These are phyloP conservation scores for Kodamaea neixiangensis DNA, from an alignment of 805 yeast genomes.

Conservation along the genomic window DNA sequence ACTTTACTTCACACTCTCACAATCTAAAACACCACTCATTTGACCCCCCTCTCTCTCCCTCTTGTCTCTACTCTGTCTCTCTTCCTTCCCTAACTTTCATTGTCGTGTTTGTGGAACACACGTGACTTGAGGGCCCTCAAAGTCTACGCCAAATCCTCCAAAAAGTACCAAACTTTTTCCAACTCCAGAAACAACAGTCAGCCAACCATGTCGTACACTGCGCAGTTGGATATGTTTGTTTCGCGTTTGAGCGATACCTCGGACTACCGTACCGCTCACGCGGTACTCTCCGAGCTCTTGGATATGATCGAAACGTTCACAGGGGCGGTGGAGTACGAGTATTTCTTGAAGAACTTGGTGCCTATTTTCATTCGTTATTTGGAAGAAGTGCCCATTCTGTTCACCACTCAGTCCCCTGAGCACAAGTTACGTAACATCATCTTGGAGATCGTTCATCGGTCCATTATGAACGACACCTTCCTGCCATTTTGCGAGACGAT, in stretches of 20 bases:
- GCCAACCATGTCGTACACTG: slow-evolving; percentile 46
- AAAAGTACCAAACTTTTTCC: neutral
- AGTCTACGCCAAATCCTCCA: neutral
- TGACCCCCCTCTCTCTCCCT: too few relatives aligned
- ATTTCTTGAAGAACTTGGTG: slow-evolving; percentile 65
- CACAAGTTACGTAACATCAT: slow-evolving; percentile 76
- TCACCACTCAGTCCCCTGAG: slow-evolving; percentile 64
- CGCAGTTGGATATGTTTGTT: slow-evolving; percentile 70
- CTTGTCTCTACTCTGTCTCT: too few relatives aligned
- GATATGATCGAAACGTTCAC: slow-evolving; percentile 86
- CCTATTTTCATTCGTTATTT: slow-evolving; percentile 70
- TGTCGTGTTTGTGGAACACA: slow-evolving; percentile 18
- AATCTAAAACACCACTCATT: too few relatives aligned
- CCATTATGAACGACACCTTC: slow-evolving; percentile 80
- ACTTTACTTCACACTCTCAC: too few relatives aligned
- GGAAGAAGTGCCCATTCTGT: slow-evolving; percentile 71
- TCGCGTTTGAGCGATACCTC: slow-evolving; percentile 56
- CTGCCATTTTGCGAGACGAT: slow-evolving; percentile 67
- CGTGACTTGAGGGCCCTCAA: slow-evolving; percentile 18
- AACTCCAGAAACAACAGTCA: slow-evolving; percentile 15
- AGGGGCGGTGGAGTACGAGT: slow-evolving; percentile 78
- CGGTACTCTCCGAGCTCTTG: slow-evolving; percentile 76
- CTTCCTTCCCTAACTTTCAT: neutral
- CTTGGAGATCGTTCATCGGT: slow-evolving; percentile 76
- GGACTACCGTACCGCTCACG: slow-evolving; percentile 62